phyloP scores from a whole-genome alignment of 179 eudicot genomes.

The Carnegiea gigantea region DNA sequence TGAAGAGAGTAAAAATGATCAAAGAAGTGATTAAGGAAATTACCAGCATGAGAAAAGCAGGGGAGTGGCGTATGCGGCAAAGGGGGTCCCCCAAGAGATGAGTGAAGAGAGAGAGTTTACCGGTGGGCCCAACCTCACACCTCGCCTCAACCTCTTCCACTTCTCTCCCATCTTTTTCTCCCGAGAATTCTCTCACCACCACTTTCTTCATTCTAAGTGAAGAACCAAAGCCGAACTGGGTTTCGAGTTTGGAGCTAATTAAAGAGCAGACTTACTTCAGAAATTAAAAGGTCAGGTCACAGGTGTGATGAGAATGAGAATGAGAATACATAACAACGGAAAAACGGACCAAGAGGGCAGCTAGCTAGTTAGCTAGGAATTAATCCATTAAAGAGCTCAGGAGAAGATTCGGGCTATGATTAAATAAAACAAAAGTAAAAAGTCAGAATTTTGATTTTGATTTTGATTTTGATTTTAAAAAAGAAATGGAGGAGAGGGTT shows the following conservation, averaged over 20 bases:
- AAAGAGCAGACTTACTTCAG: not conserved
- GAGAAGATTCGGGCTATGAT: not conserved
- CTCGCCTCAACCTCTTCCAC: constrained; percentile 70
- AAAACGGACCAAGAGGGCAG: not conserved
- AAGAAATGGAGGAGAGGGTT: not conserved
- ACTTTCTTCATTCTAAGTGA: constrained; percentile 25
- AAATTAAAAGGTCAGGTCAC: not conserved
- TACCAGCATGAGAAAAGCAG: constrained; percentile 92
- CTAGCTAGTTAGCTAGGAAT: too few relatives aligned
- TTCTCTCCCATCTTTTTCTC: constrained; percentile 40
- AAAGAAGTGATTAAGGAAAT: not conserved
- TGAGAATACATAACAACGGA: not conserved
- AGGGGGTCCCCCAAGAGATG: constrained; percentile 91
- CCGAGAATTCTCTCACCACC: constrained; percentile 53
- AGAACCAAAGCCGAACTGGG: not conserved
- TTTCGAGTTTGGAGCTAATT: not conserved
- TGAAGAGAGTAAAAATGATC: not conserved
- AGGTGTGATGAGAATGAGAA: not conserved
- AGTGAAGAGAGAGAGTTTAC: constrained; percentile 69
- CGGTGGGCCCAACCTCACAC: constrained; percentile 84
- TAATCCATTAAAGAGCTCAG: too few relatives aligned
- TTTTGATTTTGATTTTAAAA: too few relatives aligned
- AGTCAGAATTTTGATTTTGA: not conserved
- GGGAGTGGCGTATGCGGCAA: constrained; percentile 89
- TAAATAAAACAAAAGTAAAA: too few relatives aligned